Base-by-base conservation (phyloP, 257 asterid species). In the Verbascum thapsus region DNA sequence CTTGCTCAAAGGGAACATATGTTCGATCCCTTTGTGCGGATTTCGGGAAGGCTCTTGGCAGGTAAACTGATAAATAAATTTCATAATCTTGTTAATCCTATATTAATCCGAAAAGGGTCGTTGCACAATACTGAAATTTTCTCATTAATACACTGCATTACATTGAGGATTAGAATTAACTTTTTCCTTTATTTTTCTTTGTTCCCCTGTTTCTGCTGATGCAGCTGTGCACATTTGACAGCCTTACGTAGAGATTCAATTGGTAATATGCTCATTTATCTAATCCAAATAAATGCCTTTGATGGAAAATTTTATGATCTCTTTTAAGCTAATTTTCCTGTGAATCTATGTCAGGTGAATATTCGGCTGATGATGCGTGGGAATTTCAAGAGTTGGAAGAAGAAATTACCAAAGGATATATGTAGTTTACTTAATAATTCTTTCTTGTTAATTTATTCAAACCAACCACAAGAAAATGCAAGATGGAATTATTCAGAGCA, bases 1-100 rank as follows among this genome's bases (percentile, higher is more conserved):
- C 83, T 52, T 92, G 99, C 76, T 87, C 99, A n/a, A 92, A 92
- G 64, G 99, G 99, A 59, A 92, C 99, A 43, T 92, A 92, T 64
- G 68, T 92, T 22, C 87, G 99, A 63, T 92, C 99, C 16, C 99
- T 92, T 40, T 89, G 96, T 72, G 96, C 96, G 41, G 99, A 92
- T 83, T 82, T 89, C 62, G 97, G 97, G 49, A 92, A 89, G 83
- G 80, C 90, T 63, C 82, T 92, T 7, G 86, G 91, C 72, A 91
- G 96, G 98, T 91, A 78, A 42, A 26, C 42, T 71, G 32, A 40
- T 18, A 13, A 54, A 15, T 8, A 22, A 35, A 23, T 44, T 63
- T 26, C 22, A 20, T 37, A 12, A 16, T 40, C 69, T 41, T 13
- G 19, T 23, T 62, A 43, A 39, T 64, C 15, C 9, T 10, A 4